Evolutionary conservation across 1,284 basidiomycete species (phyloP).

Genomic region (Ganoderma sinense): DNA sequence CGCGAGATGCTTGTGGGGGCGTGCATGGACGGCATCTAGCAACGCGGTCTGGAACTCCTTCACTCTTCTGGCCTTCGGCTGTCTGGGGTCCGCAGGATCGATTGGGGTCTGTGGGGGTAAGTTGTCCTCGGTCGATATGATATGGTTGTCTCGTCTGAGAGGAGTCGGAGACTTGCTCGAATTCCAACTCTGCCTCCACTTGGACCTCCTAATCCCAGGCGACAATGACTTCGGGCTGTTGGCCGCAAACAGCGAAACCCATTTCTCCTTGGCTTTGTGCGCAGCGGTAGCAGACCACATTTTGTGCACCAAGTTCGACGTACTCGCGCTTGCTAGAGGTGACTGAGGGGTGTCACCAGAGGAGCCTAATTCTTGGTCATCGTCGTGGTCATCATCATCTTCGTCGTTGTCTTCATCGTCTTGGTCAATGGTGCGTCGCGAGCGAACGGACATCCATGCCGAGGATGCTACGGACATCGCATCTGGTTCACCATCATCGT

Average conservation of each 20-base stretch:
- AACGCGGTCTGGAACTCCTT: constrained; percentile 27
- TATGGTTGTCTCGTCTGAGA: constrained; percentile 21
- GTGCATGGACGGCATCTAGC: constrained; percentile 24
- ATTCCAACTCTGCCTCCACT: constrained; percentile 28
- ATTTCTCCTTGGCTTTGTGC: constrained; percentile 66
- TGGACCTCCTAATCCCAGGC: constrained; percentile 15
- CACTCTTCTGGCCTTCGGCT: constrained; percentile 20
- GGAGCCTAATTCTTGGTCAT: constrained; percentile 35
- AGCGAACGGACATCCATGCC: constrained; percentile 56
- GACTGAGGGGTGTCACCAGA: constrained; percentile 31
- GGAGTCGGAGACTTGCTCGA: constrained; percentile 20
- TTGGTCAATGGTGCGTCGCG: constrained; percentile 50
- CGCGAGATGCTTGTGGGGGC: constrained; percentile 28
- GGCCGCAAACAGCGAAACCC: constrained; percentile 42
- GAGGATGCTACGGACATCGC: constrained; percentile 61
- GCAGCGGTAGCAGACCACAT: constrained; percentile 53
- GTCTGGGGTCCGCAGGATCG: constrained; percentile 26
- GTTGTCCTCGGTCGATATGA: background rate
- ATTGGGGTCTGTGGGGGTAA: constrained; percentile 10
- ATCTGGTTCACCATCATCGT: constrained; percentile 48
- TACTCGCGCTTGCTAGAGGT: constrained; percentile 31
- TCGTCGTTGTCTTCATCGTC: constrained; percentile 56
- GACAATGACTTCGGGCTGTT: constrained; percentile 15
- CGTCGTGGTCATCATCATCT: constrained; percentile 48
- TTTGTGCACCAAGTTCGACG: constrained; percentile 42